A percentile compares a stretch with the other conserved stretches of the same genome.
Conservation (phyloP, 257 asterid species). For the Scutellaria minor region DNA sequence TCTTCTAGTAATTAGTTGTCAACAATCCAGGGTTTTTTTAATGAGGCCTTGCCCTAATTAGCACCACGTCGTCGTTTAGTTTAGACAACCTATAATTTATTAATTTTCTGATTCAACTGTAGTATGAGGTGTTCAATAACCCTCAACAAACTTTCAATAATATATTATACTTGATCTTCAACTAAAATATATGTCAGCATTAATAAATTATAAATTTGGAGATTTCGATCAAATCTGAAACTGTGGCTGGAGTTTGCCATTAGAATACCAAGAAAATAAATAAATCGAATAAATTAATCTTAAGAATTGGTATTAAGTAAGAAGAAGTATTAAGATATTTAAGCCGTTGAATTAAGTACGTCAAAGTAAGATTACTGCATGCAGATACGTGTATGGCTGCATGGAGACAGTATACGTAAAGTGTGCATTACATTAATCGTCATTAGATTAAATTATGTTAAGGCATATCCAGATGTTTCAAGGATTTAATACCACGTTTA, state of each 20-base stretch:
- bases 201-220: constrained; percentile 14
- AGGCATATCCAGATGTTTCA: constrained; percentile 34
- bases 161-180: background rate
- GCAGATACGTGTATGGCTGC: constrained; percentile 55
- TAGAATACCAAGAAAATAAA: background rate
- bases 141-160: constrained; percentile 60
- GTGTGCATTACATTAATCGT: constrained; percentile 31
- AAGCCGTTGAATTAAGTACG: constrained; percentile 43
- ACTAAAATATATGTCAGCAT: constrained; percentile 29
- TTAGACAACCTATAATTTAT: constrained; percentile 27
- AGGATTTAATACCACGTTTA: background rate
- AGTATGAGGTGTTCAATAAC: constrained; percentile 53
- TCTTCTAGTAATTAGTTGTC: constrained; percentile 53
- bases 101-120: constrained; percentile 13
- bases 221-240: constrained; percentile 12
- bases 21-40: constrained; percentile 30
- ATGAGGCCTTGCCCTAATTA: constrained; percentile 47
- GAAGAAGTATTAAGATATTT: background rate
- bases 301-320: background rate
- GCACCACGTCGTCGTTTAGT: constrained; percentile 50
- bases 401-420: constrained; percentile 42
- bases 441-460: constrained; percentile 25
- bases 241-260: background rate
- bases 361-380: constrained; percentile 37
- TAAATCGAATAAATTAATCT: too few relatives aligned